Base-by-base conservation (phyloP, 805 yeast genomes). In the Ogataea philodendri region DNA sequence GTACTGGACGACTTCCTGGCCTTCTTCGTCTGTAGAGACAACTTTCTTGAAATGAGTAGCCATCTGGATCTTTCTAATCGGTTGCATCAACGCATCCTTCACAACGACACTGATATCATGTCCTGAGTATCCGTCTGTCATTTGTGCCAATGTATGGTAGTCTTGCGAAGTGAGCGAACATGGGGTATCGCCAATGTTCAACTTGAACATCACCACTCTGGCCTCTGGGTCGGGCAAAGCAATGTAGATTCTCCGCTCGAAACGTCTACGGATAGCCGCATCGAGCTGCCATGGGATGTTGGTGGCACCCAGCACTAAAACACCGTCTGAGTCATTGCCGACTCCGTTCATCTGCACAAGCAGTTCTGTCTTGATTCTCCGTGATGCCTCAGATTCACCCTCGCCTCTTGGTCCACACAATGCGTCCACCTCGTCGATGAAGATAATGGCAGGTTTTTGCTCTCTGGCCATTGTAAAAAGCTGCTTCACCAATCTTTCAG, bases 301-400 rank as follows among this genome's bases (percentile, higher is more conserved):
- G 6, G 98, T 93, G 2, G 98, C 98, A 18, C 98, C 98, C 34
- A 93, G 69, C 1, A 93, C 97, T 22, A 93, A 67, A 2, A 93
- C 97, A 7, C 98, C 98, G 30, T 73, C 72, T 1, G 96, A 67
- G 57, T 93, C 97, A 57, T 87, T 89, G 10, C 98, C 98, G 10
- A 93, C 98, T 51, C 98, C 98, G 61, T 93, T 93, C 98, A 93
- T 93, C 59, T 93, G 98, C 4, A 93, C 97, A 51, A 93, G 72
- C 37, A 93, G 68, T 59, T 93, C 98, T 0, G 98, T 93, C 59
- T 93, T 90, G 54, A 93, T 90, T 66, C 98, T 79, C 56, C 98
- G 76, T 22, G 89, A 79, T 0, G 98, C 97, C 60, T 93, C 98
- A 46, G 94, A 81, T 59, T 90, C 97, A 30, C 96, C 96, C 59